Conservation (phyloP, 352 stramenopile species). For the Phytophthora nicotianae region DNA sequence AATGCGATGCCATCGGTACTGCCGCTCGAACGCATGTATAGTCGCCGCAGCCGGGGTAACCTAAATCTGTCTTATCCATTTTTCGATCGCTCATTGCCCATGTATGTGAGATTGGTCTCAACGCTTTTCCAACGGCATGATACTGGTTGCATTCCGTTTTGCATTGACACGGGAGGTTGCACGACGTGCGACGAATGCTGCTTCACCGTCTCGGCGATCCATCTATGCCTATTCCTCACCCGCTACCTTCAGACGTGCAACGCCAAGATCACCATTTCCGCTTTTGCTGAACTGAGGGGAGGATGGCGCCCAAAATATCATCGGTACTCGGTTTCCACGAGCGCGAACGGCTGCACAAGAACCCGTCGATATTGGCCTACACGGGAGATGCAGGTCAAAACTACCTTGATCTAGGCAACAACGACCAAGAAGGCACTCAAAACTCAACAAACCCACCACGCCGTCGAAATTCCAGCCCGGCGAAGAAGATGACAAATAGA, state of each 20-base stretch:
- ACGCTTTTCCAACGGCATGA: constrained; percentile 1
- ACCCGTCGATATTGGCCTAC: constrained; percentile 33
- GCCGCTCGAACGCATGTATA: too few relatives aligned
- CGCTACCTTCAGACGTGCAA: constrained; percentile 1
- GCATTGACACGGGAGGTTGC: constrained; percentile 14
- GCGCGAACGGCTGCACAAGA: constrained; percentile 30
- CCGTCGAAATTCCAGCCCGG: neutral
- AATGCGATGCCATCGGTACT: too few relatives aligned
- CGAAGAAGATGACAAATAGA: constrained; percentile 6
- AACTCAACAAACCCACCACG: neutral
- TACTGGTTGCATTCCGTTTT: constrained; percentile 2
- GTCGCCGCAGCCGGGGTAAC: too few relatives aligned
- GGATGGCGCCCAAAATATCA: constrained; percentile 33
- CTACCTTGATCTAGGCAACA: constrained; percentile 29
- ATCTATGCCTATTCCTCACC: constrained; percentile 12
- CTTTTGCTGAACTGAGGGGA: constrained; percentile 21
- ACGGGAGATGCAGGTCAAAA: constrained; percentile 33
- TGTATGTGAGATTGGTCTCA: neutral
- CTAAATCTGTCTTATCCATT: too few relatives aligned
- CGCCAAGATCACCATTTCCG: constrained; percentile 8
- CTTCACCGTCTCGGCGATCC: constrained; percentile 14
- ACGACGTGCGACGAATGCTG: constrained; percentile 9
- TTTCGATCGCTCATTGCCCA: neutral
- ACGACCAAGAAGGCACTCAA: constrained; percentile 13
- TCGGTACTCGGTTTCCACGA: constrained; percentile 28